Evolutionary conservation across 2,329 filamentous ascomycete species (phyloP).

Genomic region (Phialocephala sp.): DNA sequence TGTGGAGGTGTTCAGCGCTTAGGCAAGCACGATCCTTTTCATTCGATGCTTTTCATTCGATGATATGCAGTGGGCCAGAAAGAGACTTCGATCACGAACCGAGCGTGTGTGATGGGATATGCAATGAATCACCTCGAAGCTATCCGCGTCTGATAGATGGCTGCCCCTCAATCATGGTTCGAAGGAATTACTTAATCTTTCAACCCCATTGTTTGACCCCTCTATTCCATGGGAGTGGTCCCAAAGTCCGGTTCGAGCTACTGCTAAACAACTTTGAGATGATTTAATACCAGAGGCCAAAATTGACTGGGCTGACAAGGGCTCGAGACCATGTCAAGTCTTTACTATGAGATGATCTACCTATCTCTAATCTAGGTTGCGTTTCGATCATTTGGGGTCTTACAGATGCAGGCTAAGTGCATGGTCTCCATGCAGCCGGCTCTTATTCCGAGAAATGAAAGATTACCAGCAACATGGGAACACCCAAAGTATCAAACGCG

Average conservation of each 20-base stretch:
- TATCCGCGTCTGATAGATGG: neutral
- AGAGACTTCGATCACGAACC: neutral
- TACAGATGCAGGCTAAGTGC: conserved; percentile 3
- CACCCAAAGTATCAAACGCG: conserved; percentile 1
- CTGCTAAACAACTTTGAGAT: neutral
- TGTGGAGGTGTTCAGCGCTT: neutral
- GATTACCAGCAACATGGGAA: conserved; percentile 2
- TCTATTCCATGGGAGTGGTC: neutral
- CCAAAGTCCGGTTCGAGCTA: neutral
- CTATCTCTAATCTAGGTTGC: neutral
- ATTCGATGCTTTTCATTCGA: neutral
- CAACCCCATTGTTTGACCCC: neutral
- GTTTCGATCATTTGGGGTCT: neutral
- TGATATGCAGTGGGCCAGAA: neutral
- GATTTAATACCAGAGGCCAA: too few species aligned
- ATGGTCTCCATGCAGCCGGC: conserved; percentile 2
- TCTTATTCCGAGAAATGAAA: neutral
- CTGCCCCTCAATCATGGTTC: neutral
- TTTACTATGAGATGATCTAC: neutral
- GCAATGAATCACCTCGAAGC: neutral
- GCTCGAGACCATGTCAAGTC: neutral
- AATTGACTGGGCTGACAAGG: neutral
- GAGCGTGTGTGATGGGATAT: neutral
- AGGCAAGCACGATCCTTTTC: neutral
- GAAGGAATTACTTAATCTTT: neutral